These are phyloP conservation scores for Dactylellina leptospora DNA, from an alignment of 2,329 filamentous ascomycete species.

Conservation along the genomic window DNA sequence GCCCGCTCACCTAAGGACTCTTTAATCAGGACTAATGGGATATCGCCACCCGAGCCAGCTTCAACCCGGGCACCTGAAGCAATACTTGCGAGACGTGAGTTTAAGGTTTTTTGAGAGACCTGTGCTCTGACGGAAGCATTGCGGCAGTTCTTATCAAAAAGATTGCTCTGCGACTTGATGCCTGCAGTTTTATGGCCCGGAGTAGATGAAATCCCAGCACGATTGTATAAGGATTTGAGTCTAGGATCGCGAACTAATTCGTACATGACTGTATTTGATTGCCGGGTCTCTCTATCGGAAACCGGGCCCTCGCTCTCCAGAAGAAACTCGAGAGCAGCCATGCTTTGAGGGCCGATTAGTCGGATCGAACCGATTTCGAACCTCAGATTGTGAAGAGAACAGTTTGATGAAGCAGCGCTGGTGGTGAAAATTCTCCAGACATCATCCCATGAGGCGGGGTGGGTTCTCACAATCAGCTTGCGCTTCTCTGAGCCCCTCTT, in stretches of 20 bases:
- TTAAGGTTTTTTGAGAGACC: slow-evolving; percentile 43
- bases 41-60: slow-evolving; percentile 75
- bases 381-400: slow-evolving; percentile 71
- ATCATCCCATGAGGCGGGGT: slow-evolving; percentile 80
- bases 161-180: not conserved
- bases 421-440: slow-evolving; percentile 72
- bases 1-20: slow-evolving; percentile 70
- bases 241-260: slow-evolving; percentile 49
- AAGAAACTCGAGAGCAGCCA: slow-evolving; percentile 77
- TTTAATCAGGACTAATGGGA: slow-evolving; percentile 76
- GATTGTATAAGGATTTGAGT: slow-evolving; percentile 66
- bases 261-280: slow-evolving; percentile 2
- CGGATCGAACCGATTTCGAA: slow-evolving; percentile 79
- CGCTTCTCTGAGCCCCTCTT: slow-evolving; percentile 61
- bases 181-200: not conserved
- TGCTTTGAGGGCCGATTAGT: slow-evolving; percentile 76
- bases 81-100: slow-evolving; percentile 33
- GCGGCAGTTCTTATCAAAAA: slow-evolving; percentile 20
- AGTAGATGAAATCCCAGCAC: not conserved
- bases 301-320: slow-evolving; percentile 67
- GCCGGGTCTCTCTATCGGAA: slow-evolving; percentile 49
- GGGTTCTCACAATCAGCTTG: slow-evolving; percentile 75
- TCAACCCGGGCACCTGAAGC: slow-evolving; percentile 70
- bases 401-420: slow-evolving; percentile 67
- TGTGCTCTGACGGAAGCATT: slow-evolving; percentile 25